Percentiles rank a stretch among this genome's conserved stretches.
These are phyloP conservation scores for Nicotiana obtusifolia DNA, from an alignment of 257 asterid genomes.

Conservation along the genomic window DNA sequence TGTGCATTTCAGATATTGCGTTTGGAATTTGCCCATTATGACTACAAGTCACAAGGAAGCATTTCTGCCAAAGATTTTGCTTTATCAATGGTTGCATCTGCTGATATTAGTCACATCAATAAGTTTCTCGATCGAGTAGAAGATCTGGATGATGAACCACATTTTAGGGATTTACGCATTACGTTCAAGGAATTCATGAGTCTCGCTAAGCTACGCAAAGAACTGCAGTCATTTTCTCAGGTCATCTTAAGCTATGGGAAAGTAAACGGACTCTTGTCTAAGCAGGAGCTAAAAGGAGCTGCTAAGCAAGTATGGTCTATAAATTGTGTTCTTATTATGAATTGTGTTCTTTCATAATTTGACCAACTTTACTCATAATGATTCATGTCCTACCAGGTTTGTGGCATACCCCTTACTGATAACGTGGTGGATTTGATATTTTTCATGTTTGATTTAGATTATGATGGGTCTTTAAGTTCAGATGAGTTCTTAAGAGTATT, in stretches of 20 bases:
- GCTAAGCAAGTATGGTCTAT: slow-evolving; percentile 46
- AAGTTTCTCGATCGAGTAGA: slow-evolving; percentile 76
- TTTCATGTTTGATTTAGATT: slow-evolving; percentile 60
- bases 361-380: not conserved
- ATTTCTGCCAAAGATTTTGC: slow-evolving; percentile 78
- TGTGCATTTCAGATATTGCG: slow-evolving; percentile 44
- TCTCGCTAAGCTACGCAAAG: slow-evolving; percentile 56
- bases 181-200: slow-evolving; percentile 68
- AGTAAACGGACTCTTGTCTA: slow-evolving; percentile 63
- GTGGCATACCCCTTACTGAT: slow-evolving; percentile 62
- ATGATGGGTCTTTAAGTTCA: slow-evolving; percentile 69
- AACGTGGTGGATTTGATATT: slow-evolving; percentile 65
- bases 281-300: slow-evolving; percentile 72
- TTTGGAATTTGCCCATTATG: slow-evolving; percentile 79
- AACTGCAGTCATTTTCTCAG: slow-evolving; percentile 54
- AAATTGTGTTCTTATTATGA: not conserved
- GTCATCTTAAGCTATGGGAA: slow-evolving; percentile 81
- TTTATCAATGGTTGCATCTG: slow-evolving; percentile 77
- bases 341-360: not conserved
- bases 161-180: slow-evolving; percentile 43
- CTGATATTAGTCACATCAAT: slow-evolving; percentile 74
- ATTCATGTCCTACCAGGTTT: slow-evolving; percentile 41
- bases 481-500: slow-evolving; percentile 76
- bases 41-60: slow-evolving; percentile 63
- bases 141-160: slow-evolving; percentile 46